Evolutionary conservation across 2,329 filamentous ascomycete species (phyloP), one percentile per base, ranked within the genome.

Genomic region (Tolypocladium tundrense): DNA sequence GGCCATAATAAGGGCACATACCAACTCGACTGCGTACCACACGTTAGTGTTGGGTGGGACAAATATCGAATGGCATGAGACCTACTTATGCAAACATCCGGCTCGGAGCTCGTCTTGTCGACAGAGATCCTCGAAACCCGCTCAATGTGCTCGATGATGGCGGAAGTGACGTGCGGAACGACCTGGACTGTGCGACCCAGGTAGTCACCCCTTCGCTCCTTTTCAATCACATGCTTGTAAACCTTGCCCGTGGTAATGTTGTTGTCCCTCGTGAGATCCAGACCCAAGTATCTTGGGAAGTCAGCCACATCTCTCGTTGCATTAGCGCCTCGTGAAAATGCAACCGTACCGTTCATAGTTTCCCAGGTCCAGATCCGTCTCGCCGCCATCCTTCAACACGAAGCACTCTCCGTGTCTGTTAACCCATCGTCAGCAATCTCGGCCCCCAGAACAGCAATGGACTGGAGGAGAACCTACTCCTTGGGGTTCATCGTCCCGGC

Each of bases 201-300:
- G 67, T 96, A 97, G 70, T 94, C 87, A 57, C 83, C 82, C 45
- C 74, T 73, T 33, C 82, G 75, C 68, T 84, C 82, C 60, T 84
- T 85, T 68, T 91, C 84, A 41, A 96, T 91, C 57, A 97, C 92
- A 67, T 88, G 85, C 68, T 90, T 82, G 75, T 97, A 97, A 65
- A 97, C 91, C 78, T 97, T 97, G 69, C 94, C 94, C 7, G 93
- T 96, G 4, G 94, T 99, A 74, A 99, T 96, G 74, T 97, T 97
- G 78, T 93, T 91, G 66, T 96, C 91, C 61, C 87, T 81, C 10
- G 85, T 90, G 60, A 97, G 80, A 57, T 87, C 89, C 63, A 93
- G 87, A 68, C 87, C 87, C 57, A 96, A 85, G 70, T 96, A 96
- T 41, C 73, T 70, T 53, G 39, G 27, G 33, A 27, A 51, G 21